Evolutionary conservation across 176 grass and related monocot species (phyloP).

Genomic region (Alloteropsis semialata): DNA sequence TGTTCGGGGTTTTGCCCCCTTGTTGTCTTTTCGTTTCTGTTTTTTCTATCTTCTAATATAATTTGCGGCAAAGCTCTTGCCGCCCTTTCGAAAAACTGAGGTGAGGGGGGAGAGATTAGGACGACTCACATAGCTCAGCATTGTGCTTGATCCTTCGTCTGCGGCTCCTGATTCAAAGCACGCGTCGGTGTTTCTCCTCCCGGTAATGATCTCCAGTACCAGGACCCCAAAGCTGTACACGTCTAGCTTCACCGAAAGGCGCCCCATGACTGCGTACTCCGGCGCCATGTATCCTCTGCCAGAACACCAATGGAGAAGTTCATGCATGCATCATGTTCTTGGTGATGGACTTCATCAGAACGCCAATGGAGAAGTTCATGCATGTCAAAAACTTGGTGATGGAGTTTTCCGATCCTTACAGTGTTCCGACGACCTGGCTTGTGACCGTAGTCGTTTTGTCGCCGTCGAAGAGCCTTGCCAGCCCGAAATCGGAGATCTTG

Average conservation of each 20-base stretch:
- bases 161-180: not conserved
- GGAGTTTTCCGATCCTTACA: conserved; percentile 5
- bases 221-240: conserved; percentile 38
- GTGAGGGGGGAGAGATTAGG: not conserved
- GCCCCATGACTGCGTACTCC: conserved; percentile 27
- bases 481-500: conserved; percentile 46
- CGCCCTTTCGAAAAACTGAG: no score
- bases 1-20: no score
- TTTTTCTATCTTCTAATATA: no score
- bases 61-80: no score
- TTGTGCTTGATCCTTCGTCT: not conserved
- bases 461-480: conserved; percentile 24
- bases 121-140: conserved; percentile 21
- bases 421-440: conserved; percentile 38
- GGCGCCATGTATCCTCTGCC: conserved; percentile 32
- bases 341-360: not conserved
- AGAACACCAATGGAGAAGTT: not conserved
- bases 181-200: not conserved
- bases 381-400: no score
- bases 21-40: not conserved
- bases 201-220: conserved; percentile 29
- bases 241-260: conserved; percentile 29
- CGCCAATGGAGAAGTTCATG: no score
- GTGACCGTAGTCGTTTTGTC: conserved; percentile 15
- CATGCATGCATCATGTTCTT: no score